Evolutionary conservation across 306 rosid genomes (phyloP).

Genomic region (Betula pendula): DNA sequence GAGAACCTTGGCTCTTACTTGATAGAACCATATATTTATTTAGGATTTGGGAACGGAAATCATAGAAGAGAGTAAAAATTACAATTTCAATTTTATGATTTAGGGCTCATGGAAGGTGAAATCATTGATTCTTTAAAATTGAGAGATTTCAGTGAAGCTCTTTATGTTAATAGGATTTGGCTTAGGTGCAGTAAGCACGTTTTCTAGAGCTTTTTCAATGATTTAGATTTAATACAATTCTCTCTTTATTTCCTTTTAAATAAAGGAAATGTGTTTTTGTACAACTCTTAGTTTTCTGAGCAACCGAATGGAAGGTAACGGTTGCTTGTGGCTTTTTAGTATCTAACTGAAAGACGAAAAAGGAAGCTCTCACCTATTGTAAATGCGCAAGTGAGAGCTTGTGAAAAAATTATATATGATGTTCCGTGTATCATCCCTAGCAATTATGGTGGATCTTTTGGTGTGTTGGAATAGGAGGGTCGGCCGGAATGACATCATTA

Average conservation of each 20-base stretch:
- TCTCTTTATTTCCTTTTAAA: not conserved
- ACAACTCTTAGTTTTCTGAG: not conserved
- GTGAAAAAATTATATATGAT: not conserved
- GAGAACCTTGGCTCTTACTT: not conserved
- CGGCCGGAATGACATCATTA: too few relatives aligned
- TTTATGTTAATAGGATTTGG: not conserved
- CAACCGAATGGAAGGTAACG: not conserved
- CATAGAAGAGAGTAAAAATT: not conserved
- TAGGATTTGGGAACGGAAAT: not conserved
- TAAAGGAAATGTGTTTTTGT: not conserved
- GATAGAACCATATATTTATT: not conserved
- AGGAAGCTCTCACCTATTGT: not conserved
- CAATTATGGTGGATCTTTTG: not conserved
- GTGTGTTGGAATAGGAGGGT: too few relatives aligned
- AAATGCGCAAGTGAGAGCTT: not conserved
- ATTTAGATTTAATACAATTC: too few relatives aligned
- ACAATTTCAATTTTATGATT: not conserved
- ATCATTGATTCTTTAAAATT: too few relatives aligned
- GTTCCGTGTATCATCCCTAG: not conserved
- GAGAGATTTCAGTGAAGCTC: not conserved
- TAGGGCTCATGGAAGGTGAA: not conserved
- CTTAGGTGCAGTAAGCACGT: too few relatives aligned
- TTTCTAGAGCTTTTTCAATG: too few relatives aligned
- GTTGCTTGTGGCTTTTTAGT: not conserved
- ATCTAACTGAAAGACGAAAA: not conserved